Base-by-base conservation (phyloP, 208 protist genomes). In the Acanthamoeba divionensis region DNA sequence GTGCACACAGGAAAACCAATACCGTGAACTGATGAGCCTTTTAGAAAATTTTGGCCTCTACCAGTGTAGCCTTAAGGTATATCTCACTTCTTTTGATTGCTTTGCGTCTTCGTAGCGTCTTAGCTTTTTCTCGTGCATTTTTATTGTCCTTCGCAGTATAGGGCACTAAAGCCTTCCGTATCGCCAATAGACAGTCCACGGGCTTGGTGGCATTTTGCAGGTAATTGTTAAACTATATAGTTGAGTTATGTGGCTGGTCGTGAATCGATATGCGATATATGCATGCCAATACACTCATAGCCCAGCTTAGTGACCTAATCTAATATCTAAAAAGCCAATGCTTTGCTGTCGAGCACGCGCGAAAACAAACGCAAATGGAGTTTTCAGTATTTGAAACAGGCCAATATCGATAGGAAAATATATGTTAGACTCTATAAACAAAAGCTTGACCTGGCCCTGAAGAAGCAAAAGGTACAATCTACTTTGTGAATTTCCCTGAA, bases 401-500 rank as follows among this genome's bases (percentile, higher is more conserved):
- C 54, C 36, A 63, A 50, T 44, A 26, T 18, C 10, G 79, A 87
- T 45, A 29, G 79, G 8, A 63, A 67, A n/a, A 33, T 36, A 3
- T 87, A 87, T 87, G 79, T 87, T 8, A 33, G 36, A 6, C 79
- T 87, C 0, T 87, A 87, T 41, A 87, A 87, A 60, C 50, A 45
- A 4, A 15, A 67, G 26, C 48, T 67, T 10, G 36, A 87, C 36
- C 79, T 87, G 0, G 54, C 21, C 21, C 10, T 62, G 45, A 82
- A 82, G 71, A 82, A 82, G 71, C 38, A 82, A 82, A n/a, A 52
- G 21, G 71, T 57, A 63, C 55, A 63, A 63, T 29, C 24, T 1
- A 4, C 55, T 63, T 63, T 63, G 55, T 1, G 4, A 31, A 31
- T 63, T 63, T 29, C n/a, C 4, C 55, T 63, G 55, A 24, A 41